Evolutionary conservation across 1,284 basidiomycete genomes (phyloP), one percentile per base, ranked within the genome.

Genomic region (Meira nashicola): DNA sequence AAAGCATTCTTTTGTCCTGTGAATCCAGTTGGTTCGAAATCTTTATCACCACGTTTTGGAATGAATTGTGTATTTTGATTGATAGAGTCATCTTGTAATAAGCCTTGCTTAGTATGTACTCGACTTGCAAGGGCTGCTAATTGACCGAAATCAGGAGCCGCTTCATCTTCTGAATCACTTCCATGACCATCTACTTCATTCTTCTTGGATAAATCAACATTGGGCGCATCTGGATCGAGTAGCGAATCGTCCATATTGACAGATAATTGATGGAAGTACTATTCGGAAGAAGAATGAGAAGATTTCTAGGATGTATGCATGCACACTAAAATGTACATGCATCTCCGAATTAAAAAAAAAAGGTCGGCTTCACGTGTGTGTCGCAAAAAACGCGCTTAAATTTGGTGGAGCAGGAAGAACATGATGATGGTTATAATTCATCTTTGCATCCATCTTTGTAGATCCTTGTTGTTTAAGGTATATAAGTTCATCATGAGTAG

Each of bases 21-120:
- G 75, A 80, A 64, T 59, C 73, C 80, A 67, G 83, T 79, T 2
- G 94, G 94, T 78, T 97, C 93, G 69, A 93, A 97, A 70, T 75
- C 74, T 40, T 75, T 76, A 19, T 74, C 72, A 11, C 74, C 74
- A 10, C 74, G 54, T 49, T 77, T 77, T 9, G 74, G 74, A 43
- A 76, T 73, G 41, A 63, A 59, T 33, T 38, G 38, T 9, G 49
- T 17, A 8, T 28, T 33, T 12, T 28, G 46, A 5, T 19, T 23
- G 1, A 3, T 38, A 21, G 40, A 23, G 8, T 15, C 15, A 15
- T 15, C 21, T 23, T 15, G n/a, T 5, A 15, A 37, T 12, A n/a
- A n/a, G 2, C 17, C 12, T 15, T 23, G 48, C 43, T 25, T 53
- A 14, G 19, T 5, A 4, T 53, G 37, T 39, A 15, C 50, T 41